Evolutionary conservation across 768 basidiomycete species (phyloP).

Genomic region (Ephemerocybe angulata): DNA sequence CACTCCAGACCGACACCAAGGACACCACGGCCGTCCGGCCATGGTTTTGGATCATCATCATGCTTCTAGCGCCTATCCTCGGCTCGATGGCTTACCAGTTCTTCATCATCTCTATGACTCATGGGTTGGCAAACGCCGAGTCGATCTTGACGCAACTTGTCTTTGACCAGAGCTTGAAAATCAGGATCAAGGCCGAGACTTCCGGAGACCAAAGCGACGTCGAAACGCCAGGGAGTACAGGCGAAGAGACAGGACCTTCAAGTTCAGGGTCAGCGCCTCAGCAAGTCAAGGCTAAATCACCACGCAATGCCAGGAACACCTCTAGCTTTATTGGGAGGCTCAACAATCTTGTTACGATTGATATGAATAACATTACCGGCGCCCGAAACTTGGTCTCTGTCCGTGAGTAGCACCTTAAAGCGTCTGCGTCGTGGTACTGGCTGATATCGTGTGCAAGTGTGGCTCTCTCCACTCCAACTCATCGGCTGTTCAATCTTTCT

Average conservation of each 20-base stretch:
- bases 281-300: background rate
- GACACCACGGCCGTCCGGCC: constrained; percentile 9
- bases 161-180: constrained; percentile 46
- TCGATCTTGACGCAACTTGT: constrained; percentile 37
- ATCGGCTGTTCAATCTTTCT: constrained; percentile 39
- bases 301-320: constrained; percentile 4
- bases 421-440: background rate
- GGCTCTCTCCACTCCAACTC: constrained; percentile 41
- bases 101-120: constrained; percentile 40
- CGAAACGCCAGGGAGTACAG: background rate
- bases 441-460: constrained; percentile 10
- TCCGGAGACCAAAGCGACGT: constrained; percentile 5
- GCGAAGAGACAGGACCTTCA: background rate
- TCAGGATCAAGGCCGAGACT: constrained; percentile 51
- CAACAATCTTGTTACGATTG: constrained; percentile 68
- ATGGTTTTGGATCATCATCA: constrained; percentile 16
- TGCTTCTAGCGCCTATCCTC: constrained; percentile 8
- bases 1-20: constrained; percentile 19
- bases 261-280: background rate
- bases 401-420: background rate
- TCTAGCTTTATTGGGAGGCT: constrained; percentile 62
- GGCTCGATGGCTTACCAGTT: constrained; percentile 24
- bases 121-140: constrained; percentile 46
- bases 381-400: constrained; percentile 15
- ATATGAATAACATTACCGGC: constrained; percentile 35